These are phyloP conservation scores for Lichtheimia ornata DNA, from an alignment of 371 early-diverging fungal species.

Conservation along the genomic window DNA sequence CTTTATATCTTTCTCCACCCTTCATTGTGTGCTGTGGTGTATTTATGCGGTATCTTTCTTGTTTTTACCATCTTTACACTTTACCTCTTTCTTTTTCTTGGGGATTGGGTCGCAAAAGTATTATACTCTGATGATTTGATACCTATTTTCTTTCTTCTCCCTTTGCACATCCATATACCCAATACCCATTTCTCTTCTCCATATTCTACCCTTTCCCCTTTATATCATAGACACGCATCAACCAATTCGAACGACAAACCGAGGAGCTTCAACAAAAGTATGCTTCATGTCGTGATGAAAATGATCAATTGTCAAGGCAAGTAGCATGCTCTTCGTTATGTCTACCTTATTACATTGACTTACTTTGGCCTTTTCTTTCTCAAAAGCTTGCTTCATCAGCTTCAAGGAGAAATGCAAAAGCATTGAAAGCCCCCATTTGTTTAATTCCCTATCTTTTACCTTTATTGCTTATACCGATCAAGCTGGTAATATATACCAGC, in stretches of 20 bases:
- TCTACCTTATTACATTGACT: background rate
- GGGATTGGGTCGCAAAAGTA: conserved; percentile 1
- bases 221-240: conserved; percentile 27
- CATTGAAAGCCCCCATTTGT: too few relatives aligned
- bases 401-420: conserved; percentile 34
- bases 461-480: too few relatives aligned
- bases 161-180: too few relatives aligned
- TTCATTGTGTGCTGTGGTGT: too few relatives aligned
- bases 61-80: background rate
- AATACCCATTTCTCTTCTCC: background rate
- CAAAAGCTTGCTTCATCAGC: conserved; percentile 32
- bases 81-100: conserved; percentile 1
- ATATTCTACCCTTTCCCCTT: background rate
- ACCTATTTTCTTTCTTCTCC: background rate
- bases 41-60: background rate
- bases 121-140: conserved; percentile 3
- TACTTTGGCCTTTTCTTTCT: background rate
- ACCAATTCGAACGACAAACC: conserved; percentile 26
- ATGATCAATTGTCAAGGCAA: conserved; percentile 36
- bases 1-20: background rate
- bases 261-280: conserved; percentile 28
- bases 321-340: background rate
- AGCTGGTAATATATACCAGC: too few relatives aligned
- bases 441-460: too few relatives aligned
- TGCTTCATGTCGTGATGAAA: conserved; percentile 29